Conservation (phyloP, 129 eudicot species). For the Flaveria brownii region DNA sequence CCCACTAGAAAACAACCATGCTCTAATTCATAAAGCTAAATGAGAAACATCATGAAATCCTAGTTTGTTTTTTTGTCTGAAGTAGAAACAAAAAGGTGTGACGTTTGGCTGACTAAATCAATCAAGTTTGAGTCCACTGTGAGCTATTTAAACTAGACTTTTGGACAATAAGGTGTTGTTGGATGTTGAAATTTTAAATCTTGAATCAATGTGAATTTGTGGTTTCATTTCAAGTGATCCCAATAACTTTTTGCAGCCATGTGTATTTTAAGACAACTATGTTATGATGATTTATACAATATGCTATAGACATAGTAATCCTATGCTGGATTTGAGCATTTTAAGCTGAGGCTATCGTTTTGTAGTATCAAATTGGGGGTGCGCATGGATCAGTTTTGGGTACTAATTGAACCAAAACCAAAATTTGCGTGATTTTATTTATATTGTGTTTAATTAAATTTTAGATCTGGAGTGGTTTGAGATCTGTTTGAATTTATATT, state of each 20-base stretch:
- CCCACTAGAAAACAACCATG: no score
- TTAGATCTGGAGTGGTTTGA: conserved; percentile 35
- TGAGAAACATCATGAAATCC: no score
- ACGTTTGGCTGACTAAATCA: no score
- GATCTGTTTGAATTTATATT: conserved; percentile 16
- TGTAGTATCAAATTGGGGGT: background rate
- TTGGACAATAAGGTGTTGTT: background rate
- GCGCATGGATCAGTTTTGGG: no score
- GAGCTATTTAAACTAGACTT: no score
- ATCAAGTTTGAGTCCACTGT: no score
- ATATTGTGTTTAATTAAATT: conserved; percentile 21
- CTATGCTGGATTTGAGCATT: background rate
- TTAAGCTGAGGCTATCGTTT: background rate
- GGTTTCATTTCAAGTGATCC: background rate
- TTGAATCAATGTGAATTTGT: background rate
- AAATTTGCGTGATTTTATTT: background rate
- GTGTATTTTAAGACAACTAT: background rate
- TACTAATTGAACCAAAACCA: no score
- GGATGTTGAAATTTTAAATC: background rate
- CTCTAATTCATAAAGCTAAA: no score
- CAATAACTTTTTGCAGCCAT: background rate
- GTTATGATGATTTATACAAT: background rate
- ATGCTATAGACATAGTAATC: background rate
- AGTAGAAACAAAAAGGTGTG: no score
- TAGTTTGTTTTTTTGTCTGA: no score